Conservation (phyloP, 176 grass and related monocot genomes). For the Avena insularis region DNA sequence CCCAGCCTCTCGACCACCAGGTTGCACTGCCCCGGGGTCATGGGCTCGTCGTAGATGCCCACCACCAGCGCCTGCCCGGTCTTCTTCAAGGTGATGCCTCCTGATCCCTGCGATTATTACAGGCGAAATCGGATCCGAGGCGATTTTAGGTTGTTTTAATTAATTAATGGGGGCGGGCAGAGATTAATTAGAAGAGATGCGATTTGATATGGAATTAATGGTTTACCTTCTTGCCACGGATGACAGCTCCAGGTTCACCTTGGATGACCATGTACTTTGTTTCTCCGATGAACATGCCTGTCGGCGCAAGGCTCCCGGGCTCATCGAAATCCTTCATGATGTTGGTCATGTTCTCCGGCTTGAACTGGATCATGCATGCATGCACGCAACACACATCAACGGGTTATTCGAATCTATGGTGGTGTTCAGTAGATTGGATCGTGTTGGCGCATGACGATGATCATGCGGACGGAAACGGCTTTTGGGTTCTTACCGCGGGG, state of each 20-base stretch:
- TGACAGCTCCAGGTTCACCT: conserved; percentile 81
- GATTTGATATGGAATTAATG: background rate
- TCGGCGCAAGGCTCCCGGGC: conserved; percentile 79
- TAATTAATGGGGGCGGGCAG: background rate
- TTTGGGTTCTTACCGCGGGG: conserved; percentile 45
- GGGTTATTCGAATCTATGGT: background rate
- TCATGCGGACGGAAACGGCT: background rate
- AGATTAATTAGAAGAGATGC: background rate
- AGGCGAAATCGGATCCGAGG: background rate
- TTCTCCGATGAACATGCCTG: conserved; percentile 65
- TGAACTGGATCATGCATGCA: conserved; percentile 46
- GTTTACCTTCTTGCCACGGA: conserved; percentile 91
- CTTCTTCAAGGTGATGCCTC: conserved; percentile 87
- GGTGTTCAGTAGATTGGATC: too few relatives aligned
- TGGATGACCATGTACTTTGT: conserved; percentile 94
- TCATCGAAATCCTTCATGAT: conserved; percentile 93
- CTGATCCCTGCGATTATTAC: conserved; percentile 62
- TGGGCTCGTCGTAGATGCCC: conserved; percentile 94
- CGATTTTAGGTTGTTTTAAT: background rate
- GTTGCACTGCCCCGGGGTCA: conserved; percentile 92
- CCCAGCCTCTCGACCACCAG: conserved; percentile 91
- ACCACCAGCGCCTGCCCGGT: conserved; percentile 78
- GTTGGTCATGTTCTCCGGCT: conserved; percentile 67
- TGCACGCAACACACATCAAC: background rate
- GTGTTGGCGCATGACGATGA: too few relatives aligned